Conservation (phyloP, 306 rosid species). For the Mimosa bimucronata region DNA sequence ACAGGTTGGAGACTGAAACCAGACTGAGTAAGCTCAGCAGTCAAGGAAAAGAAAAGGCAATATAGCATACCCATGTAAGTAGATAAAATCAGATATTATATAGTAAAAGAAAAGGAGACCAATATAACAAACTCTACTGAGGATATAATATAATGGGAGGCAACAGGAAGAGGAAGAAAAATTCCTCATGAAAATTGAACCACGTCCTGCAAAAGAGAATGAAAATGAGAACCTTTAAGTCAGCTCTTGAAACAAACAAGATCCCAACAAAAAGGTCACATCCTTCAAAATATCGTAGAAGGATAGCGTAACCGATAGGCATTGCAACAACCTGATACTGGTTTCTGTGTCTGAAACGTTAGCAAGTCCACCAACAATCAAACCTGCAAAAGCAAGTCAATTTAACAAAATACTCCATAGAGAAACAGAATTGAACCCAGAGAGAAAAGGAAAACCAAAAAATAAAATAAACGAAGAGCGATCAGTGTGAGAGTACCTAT, state of each 20-base stretch:
- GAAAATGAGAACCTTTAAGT: conserved; percentile 23
- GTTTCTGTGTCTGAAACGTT: conserved; percentile 87
- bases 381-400: conserved; percentile 50
- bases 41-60: conserved; percentile 57
- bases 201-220: conserved; percentile 68
- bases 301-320: not conserved
- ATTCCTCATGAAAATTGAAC: conserved; percentile 99
- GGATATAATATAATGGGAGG: conserved; percentile 99
- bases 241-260: conserved; percentile 13
- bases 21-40: conserved; percentile 77
- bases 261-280: not conserved
- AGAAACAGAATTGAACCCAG: not conserved
- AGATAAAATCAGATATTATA: conserved; percentile 17
- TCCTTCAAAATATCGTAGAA: not conserved
- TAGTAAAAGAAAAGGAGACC: not conserved
- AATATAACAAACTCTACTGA: conserved; percentile 5
- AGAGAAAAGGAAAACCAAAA: not conserved
- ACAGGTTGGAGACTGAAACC: conserved; percentile 98
- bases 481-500: conserved; percentile 53
- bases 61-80: conserved; percentile 6
- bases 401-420: not conserved
- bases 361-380: conserved; percentile 92
- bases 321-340: conserved; percentile 66
- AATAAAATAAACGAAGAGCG: not conserved
- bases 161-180: conserved; percentile 91